Conservation (phyloP, 106 monocot genomes). For the Acorus calamus region DNA sequence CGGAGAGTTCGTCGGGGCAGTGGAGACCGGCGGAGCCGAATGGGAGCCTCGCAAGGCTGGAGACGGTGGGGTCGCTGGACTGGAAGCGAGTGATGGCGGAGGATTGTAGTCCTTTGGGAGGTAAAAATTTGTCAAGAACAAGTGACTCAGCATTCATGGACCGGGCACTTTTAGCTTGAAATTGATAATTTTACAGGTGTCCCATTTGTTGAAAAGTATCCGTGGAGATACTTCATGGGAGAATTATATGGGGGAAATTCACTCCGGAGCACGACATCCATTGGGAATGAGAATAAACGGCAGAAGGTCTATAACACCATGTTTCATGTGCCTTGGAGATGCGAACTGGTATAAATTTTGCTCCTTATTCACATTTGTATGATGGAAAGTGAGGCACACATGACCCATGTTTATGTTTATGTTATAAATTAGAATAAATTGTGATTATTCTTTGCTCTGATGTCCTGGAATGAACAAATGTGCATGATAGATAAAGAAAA, state of each 20-base stretch:
- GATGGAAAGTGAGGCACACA: no score
- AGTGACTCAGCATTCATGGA: no score
- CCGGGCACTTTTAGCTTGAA: no score
- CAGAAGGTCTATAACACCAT: conserved; percentile 92
- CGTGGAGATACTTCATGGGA: conserved; percentile 66
- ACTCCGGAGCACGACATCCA: conserved; percentile 77
- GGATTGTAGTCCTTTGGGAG: conserved; percentile 39
- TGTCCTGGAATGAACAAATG: no score
- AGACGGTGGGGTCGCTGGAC: conserved; percentile 46
- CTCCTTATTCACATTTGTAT: not conserved
- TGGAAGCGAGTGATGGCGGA: conserved; percentile 51
- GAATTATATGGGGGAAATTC: conserved; percentile 84
- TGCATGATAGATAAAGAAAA: no score
- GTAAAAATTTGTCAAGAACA: conserved; percentile 8
- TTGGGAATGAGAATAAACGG: conserved; percentile 85
- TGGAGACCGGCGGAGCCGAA: conserved; percentile 22
- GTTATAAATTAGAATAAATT: no score
- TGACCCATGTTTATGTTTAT: no score
- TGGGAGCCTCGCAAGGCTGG: conserved; percentile 26
- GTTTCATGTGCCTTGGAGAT: conserved; percentile 93
- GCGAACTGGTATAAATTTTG: conserved; percentile 64
- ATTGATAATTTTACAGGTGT: conserved; percentile 27
- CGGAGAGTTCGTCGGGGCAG: conserved; percentile 18
- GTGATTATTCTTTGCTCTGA: no score
- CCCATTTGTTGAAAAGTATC: conserved; percentile 35